Evolutionary conservation across 306 rosid species (phyloP).

Genomic region (Begonia fuchsioides): DNA sequence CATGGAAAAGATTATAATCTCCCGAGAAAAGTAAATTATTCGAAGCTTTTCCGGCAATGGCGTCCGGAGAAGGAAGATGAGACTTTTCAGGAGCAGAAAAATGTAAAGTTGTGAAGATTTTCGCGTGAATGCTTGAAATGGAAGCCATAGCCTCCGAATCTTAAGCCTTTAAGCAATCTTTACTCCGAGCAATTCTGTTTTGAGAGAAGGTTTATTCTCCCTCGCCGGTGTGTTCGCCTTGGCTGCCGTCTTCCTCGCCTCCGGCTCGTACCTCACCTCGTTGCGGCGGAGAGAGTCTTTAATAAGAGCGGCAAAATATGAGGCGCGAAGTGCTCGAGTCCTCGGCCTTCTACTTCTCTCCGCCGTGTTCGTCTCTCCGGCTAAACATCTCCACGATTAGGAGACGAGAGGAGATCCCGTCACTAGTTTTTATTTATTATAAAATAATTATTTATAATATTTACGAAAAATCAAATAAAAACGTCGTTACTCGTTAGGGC

Average conservation of each 20-base stretch:
- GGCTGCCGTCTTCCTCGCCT: constrained; percentile 54
- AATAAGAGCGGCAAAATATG: constrained; percentile 30
- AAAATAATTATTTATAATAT: no score
- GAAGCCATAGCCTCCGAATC: constrained; percentile 38
- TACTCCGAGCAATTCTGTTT: constrained; percentile 58
- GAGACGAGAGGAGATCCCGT: constrained; percentile 58
- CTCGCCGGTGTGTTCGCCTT: no score
- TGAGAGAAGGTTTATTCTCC: constrained; percentile 55
- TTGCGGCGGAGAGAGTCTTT: constrained; percentile 44
- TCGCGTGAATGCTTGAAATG: constrained; percentile 26
- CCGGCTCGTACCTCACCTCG: constrained; percentile 63
- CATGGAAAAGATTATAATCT: no score
- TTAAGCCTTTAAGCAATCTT: constrained; percentile 72
- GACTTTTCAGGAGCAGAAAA: no score
- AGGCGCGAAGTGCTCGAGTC: constrained; percentile 38
- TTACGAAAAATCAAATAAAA: no score
- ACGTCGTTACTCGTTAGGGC: constrained; percentile 15
- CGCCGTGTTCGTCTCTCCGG: constrained; percentile 46
- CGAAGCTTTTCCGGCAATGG: no score
- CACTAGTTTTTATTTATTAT: no score
- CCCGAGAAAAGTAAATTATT: no score
- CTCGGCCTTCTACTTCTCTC: constrained; percentile 43
- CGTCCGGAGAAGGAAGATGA: no score
- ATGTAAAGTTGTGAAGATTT: no score
- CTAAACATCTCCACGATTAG: constrained; percentile 21